Base-by-base conservation (phyloP, 2,329 filamentous ascomycete species). In the Hymenoscyphus fraxineus region DNA sequence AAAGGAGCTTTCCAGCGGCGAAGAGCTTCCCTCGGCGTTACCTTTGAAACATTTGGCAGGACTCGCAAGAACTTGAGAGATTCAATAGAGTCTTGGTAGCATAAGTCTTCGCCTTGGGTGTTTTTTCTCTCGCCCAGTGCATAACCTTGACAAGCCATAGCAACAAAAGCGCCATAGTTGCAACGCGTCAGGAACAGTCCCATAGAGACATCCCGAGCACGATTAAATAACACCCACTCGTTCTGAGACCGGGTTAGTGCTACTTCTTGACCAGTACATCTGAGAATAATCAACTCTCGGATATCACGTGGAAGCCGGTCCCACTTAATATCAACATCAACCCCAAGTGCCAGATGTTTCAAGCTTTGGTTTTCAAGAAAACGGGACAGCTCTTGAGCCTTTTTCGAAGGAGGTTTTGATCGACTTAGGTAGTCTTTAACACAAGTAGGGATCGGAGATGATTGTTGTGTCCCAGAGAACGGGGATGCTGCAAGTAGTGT, bases 321-420 rank as follows among this genome's bases (percentile, higher is more conserved):
- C 83, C 83, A 85, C 38, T 82, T 76, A 10, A 76, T 77, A 61
- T 85, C 81, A 62, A 77, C 77, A 51, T 83, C 77, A 38, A 82
- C 77, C 0, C 81, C 81, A 31, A 85, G 72, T 59, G 80, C 82
- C 4, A 82, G 72, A 62, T 80, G 77, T 19, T 77, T 75, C 15
- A 85, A 72, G 1, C 82, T 71, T n/a, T 82, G 66, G 19, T 60
- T 60, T 35, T 69, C 65, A n/a, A 78, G 69, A 38, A 62, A 65
- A 54, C 27, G 47, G 27, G 65, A 61, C 47, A 68, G 56, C 76
- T 59, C 57, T 40, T 57, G 44, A 55, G 63, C 62, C 58, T 58
- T 62, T n/a, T 62, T 44, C 9, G 59, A 79, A 47, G 78, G 79
- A 31, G 78, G 75, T 74, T 76, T 78, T 65, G 73, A 64, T 56